phyloP scores from a whole-genome alignment of 805 yeast species.

The Lachancea fermentati region DNA sequence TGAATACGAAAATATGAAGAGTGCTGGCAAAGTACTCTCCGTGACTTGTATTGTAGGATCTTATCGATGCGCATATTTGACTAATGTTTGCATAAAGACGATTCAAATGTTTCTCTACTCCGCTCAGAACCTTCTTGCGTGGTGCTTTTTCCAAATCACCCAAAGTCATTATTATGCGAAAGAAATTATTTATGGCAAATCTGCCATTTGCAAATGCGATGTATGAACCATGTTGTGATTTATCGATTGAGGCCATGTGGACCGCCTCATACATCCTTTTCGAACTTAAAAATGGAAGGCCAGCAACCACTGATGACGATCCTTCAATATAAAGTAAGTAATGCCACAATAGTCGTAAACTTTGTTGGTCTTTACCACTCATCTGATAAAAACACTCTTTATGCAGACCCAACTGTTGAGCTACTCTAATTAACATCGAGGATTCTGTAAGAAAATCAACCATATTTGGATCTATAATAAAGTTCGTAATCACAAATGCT shows the following conservation, averaged over 20 bases:
- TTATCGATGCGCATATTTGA: conserved; percentile 10
- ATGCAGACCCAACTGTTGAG: conserved; percentile 24
- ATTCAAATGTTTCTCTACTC: conserved; percentile 6
- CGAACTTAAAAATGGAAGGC: conserved; percentile 22
- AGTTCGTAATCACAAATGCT: conserved; percentile 20
- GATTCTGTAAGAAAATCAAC: conserved; percentile 21
- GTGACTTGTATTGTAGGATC: conserved; percentile 4
- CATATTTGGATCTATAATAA: conserved; percentile 30
- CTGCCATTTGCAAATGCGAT: conserved; percentile 24
- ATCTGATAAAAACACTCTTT: conserved; percentile 3
- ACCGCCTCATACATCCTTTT: conserved; percentile 10
- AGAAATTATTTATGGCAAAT: conserved; percentile 18
- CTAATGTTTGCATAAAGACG: conserved; percentile 13
- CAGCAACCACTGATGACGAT: conserved; percentile 28
- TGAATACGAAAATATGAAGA: conserved; percentile 20
- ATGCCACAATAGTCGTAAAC: conserved; percentile 19
- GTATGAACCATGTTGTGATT: conserved; percentile 6
- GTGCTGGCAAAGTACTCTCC: conserved; percentile 22
- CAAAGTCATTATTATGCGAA: conserved; percentile 20
- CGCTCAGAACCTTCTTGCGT: conserved; percentile 5
- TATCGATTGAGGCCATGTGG: conserved; percentile 9
- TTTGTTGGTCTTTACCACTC: background rate
- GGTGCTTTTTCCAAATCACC: conserved; percentile 9
- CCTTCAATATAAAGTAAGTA: conserved; percentile 26
- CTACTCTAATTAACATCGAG: conserved; percentile 24